phyloP scores from a whole-genome alignment of 83 land plant species.

The Thuja plicata region DNA sequence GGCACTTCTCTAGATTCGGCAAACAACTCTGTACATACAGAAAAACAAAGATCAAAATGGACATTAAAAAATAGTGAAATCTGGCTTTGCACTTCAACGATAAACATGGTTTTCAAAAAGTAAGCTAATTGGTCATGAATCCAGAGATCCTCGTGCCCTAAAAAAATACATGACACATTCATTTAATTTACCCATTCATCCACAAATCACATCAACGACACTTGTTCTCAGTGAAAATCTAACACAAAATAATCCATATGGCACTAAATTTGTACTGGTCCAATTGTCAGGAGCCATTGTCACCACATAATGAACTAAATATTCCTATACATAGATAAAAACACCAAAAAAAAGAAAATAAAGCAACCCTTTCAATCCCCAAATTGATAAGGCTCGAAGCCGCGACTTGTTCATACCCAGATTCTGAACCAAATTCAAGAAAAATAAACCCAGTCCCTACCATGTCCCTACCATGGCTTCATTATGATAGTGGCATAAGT shows the following conservation, averaged over 20 bases:
- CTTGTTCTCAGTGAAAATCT: neutral
- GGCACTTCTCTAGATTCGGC: constrained; percentile 18
- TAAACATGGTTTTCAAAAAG: neutral
- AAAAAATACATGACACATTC: neutral
- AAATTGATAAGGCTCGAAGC: neutral
- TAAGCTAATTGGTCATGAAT: neutral
- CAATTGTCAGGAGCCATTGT: neutral
- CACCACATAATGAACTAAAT: neutral
- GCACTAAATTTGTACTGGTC: neutral
- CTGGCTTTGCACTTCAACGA: neutral
- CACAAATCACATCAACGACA: neutral
- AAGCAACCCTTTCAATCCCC: neutral
- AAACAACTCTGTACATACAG: constrained; percentile 5
- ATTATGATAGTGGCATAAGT: constrained; percentile 92
- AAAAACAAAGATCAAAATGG: neutral
- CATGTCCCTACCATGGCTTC: constrained; percentile 66
- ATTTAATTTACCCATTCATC: neutral
- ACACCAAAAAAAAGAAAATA: neutral
- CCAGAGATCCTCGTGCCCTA: neutral
- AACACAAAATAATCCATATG: constrained; percentile 18
- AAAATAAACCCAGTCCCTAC: constrained; percentile 19
- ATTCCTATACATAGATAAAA: neutral
- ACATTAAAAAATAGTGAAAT: neutral
- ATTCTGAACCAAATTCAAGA: neutral
- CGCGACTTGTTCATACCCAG: neutral